These are phyloP conservation scores for Syncephalastrum monosporum DNA, from an alignment of 371 early-diverging fungal species.

Conservation along the genomic window DNA sequence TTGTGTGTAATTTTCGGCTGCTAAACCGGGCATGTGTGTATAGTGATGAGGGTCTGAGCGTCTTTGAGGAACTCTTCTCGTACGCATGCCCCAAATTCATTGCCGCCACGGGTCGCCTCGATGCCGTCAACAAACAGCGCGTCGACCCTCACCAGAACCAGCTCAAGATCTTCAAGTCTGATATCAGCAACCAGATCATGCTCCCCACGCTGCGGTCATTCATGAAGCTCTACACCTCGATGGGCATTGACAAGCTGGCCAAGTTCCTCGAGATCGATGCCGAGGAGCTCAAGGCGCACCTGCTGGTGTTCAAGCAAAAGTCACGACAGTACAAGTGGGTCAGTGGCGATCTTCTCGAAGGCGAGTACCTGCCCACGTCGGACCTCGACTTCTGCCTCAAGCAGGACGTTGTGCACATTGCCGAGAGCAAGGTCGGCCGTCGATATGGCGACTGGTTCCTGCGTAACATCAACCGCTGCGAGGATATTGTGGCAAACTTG, in stretches of 20 bases:
- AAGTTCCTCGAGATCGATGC: conserved; percentile 82
- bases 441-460: conserved; percentile 95
- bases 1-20: not conserved
- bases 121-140: conserved; percentile 34
- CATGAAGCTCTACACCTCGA: conserved; percentile 91
- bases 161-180: conserved; percentile 79
- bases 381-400: conserved; percentile 93
- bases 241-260: conserved; percentile 87
- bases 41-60: conserved; percentile 76
- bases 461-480: conserved; percentile 86
- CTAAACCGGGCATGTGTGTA: conserved; percentile 2
- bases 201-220: conserved; percentile 89
- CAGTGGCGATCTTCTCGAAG: conserved; percentile 71
- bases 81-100: conserved; percentile 96
- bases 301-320: conserved; percentile 91
- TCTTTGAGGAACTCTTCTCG: conserved; percentile 87
- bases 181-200: conserved; percentile 82
- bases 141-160: conserved; percentile 78
- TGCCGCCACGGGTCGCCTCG: conserved; percentile 75
- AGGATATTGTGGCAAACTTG: conserved; percentile 59
- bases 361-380: conserved; percentile 75
- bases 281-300: conserved; percentile 78
- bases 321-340: conserved; percentile 87
- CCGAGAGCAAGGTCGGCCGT: conserved; percentile 90
- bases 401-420: conserved; percentile 91